Percentiles rank a stretch among this genome's conserved stretches.
Conservation (phyloP, 352 stramenopile species). For the Phytophthora pini region DNA sequence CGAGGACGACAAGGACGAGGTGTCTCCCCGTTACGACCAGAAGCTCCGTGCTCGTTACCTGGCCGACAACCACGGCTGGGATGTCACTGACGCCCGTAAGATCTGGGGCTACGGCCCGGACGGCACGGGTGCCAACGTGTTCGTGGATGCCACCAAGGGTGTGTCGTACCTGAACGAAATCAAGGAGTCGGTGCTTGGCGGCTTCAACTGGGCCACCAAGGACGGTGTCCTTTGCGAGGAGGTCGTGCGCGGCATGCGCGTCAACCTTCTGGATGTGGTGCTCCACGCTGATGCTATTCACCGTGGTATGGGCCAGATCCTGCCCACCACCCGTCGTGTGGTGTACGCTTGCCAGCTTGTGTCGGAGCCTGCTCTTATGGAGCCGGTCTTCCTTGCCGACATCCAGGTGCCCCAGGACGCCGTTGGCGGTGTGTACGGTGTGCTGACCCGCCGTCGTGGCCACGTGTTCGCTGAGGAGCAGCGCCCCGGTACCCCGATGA, state of each 20-base stretch:
- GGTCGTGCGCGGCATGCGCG: slow-evolving; percentile 95
- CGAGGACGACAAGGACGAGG: slow-evolving; percentile 96
- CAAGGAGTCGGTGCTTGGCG: slow-evolving; percentile 98
- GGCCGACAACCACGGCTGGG: slow-evolving; percentile 97
- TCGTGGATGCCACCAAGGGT: slow-evolving; percentile 99
- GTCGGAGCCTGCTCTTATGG: slow-evolving; percentile 95
- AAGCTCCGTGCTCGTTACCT: slow-evolving; percentile 98
- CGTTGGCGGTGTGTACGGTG: slow-evolving; percentile 99
- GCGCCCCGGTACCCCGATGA: slow-evolving; percentile 97
- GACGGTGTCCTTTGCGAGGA: slow-evolving; percentile 99
- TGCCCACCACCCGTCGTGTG: slow-evolving; percentile 98
- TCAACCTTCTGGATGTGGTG: slow-evolving; percentile 99
- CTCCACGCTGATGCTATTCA: slow-evolving; percentile 99
- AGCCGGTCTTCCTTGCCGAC: slow-evolving; percentile 99
- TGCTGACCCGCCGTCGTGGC: slow-evolving; percentile 98
- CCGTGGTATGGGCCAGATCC: slow-evolving; percentile 99
- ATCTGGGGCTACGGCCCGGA: slow-evolving; percentile 99
- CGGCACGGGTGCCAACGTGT: slow-evolving; percentile 98
- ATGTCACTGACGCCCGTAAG: slow-evolving; percentile 98
- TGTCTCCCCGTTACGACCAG: slow-evolving; percentile 92
- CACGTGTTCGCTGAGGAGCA: slow-evolving; percentile 99
- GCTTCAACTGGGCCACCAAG: slow-evolving; percentile 99
- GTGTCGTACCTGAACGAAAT: slow-evolving; percentile 99
- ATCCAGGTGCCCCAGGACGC: slow-evolving; percentile 99
- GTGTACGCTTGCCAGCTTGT: slow-evolving; percentile 98